Percentiles rank a stretch among this genome's conserved stretches.
These are phyloP conservation scores for Amylostereum areolatum DNA, from an alignment of 1,284 basidiomycete species.

Conservation along the genomic window DNA sequence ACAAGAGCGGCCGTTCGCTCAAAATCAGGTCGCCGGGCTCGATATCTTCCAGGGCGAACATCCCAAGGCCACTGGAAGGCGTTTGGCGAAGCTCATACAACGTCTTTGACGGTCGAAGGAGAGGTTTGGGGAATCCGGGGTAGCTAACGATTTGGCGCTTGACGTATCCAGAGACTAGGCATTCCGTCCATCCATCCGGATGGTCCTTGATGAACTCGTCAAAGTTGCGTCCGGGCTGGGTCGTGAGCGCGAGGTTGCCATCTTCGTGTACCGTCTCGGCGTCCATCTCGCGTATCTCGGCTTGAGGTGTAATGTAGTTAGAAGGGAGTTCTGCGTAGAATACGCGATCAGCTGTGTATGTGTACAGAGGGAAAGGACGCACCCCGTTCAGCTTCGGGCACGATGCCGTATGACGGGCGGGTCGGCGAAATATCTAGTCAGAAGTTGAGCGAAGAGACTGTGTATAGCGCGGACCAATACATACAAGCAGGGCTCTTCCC, in stretches of 20 bases:
- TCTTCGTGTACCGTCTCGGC: too few relatives aligned
- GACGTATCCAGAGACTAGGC: not conserved
- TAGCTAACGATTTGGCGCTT: not conserved
- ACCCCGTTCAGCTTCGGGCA: too few relatives aligned
- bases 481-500: too few relatives aligned
- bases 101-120: not conserved
- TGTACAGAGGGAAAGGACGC: too few relatives aligned
- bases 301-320: too few relatives aligned
- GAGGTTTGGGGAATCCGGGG: not conserved
- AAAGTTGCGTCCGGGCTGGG: not conserved
- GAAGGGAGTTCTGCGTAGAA: too few relatives aligned
- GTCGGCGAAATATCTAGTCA: too few relatives aligned
- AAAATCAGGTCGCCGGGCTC: not conserved
- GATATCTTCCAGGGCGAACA: not conserved
- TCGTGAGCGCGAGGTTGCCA: not conserved
- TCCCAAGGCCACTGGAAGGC: not conserved
- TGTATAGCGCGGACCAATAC: too few relatives aligned
- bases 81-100: not conserved
- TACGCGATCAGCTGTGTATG: too few relatives aligned
- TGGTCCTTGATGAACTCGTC: not conserved
- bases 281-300: too few relatives aligned
- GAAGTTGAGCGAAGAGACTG: too few relatives aligned
- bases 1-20: not conserved
- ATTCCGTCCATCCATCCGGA: not conserved
- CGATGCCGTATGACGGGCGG: too few relatives aligned